Percentiles rank a stretch among this genome's conserved stretches.
phyloP scores from a whole-genome alignment of 73 alveolate genomes.

The Paramecium biaurelia region DNA sequence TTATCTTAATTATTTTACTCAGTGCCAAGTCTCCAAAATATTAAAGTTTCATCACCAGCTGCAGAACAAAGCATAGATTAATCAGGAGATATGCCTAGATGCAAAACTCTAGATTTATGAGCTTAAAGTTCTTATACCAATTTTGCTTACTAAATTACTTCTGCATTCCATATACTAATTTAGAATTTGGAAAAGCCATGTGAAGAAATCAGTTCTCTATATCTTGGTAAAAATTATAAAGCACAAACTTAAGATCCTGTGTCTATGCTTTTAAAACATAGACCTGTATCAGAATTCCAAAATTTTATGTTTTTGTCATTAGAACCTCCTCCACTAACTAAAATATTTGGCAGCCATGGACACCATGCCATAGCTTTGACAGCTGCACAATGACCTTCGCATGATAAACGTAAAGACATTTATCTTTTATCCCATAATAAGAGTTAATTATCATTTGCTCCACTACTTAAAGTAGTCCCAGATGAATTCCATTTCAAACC shows the following conservation, averaged over 20 bases:
- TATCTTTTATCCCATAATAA: conserved; percentile 83
- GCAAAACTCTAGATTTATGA: conserved; percentile 90
- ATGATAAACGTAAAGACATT: conserved; percentile 65
- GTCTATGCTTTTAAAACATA: conserved; percentile 73
- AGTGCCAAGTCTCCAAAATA: conserved; percentile 92
- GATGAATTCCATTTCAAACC: conserved; percentile 95
- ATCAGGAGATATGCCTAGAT: conserved; percentile 97
- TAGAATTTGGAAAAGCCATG: conserved; percentile 95
- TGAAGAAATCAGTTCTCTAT: conserved; percentile 87
- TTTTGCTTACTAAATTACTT: conserved; percentile 74
- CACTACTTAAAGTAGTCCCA: conserved; percentile 87
- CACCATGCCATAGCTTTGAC: conserved; percentile 99
- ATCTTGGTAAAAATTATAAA: conserved; percentile 82
- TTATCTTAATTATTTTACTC: background rate
- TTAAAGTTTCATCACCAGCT: conserved; percentile 99
- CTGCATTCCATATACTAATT: conserved; percentile 95
- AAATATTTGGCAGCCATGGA: conserved; percentile 93
- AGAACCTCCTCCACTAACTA: conserved; percentile 99
- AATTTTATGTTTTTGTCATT: conserved; percentile 93
- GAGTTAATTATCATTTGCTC: conserved; percentile 93
- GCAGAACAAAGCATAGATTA: conserved; percentile 97
- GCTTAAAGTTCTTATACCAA: conserved; percentile 95
- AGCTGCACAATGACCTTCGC: conserved; percentile 96
- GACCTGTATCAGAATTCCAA: conserved; percentile 92
- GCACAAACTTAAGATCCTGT: conserved; percentile 96